Conservation (phyloP, 2,329 filamentous ascomycete species). For the Hypoxylon sp. region DNA sequence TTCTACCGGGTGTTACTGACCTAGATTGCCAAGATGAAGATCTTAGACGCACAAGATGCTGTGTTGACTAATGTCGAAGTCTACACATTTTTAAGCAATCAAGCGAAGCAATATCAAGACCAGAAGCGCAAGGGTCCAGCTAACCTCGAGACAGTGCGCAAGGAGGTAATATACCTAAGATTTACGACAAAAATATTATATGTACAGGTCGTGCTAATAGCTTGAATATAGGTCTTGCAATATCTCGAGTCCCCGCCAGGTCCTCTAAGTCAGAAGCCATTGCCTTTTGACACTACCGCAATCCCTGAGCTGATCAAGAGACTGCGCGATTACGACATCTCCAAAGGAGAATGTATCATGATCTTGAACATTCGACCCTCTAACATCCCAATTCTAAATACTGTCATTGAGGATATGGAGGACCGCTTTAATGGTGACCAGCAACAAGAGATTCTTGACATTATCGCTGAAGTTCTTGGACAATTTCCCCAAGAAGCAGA, state of each 20-base stretch:
- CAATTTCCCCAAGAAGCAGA: conserved; percentile 59
- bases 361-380: conserved; percentile 76
- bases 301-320: conserved; percentile 69
- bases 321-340: conserved; percentile 71
- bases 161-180: conserved; percentile 67
- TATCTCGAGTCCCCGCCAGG: conserved; percentile 70
- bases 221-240: conserved; percentile 66
- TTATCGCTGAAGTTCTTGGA: conserved; percentile 72
- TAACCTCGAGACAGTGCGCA: conserved; percentile 73
- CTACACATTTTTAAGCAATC: conserved; percentile 73
- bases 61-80: conserved; percentile 82
- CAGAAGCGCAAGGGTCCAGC: conserved; percentile 67
- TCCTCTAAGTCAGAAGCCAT: conserved; percentile 69
- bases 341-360: conserved; percentile 79
- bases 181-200: background rate
- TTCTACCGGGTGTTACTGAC: too few relatives aligned
- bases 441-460: conserved; percentile 70
- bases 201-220: background rate
- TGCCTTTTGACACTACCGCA: conserved; percentile 67
- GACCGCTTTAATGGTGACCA: conserved; percentile 72
- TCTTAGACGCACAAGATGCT: conserved; percentile 79
- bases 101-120: conserved; percentile 67
- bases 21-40: conserved; percentile 69
- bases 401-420: conserved; percentile 76
- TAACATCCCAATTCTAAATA: conserved; percentile 70